Base-by-base conservation (phyloP, 768 basidiomycete genomes). In the Termitomyces sp. region DNA sequence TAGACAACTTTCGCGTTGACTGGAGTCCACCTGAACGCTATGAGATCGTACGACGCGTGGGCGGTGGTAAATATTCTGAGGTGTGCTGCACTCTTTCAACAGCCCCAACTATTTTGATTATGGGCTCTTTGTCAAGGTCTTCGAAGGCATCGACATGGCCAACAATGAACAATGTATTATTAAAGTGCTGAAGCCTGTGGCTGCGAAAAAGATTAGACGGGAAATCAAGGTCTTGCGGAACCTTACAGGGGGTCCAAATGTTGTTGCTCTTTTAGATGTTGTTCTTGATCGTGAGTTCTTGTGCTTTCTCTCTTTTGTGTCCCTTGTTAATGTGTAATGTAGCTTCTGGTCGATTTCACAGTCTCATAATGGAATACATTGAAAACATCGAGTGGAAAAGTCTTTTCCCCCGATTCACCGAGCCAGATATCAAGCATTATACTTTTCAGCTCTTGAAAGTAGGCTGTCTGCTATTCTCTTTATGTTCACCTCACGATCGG, bases 151-250 rank as follows among this genome's bases (percentile, higher is more conserved):
- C 54, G 81, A 87, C 67, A 77, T 78, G 66, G 76, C 75, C 59
- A 81, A 77, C 61, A 72, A 73, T 34, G 80, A 82, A 58, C 77
- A 73, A 55, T 83, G 82, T 64, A 74, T 86, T 61, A 80, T 89
- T 73, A 89, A 89, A 67, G 86, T 89, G 5, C 74, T 89, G 62
- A 89, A 89, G 64, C 87, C 87, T 23, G 86, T 89, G 41, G 85
- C 76, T 69, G 81, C 78, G 68, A 81, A 81, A 73, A 89, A 89
- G 75, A 83, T 88, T 68, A 86, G 86, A 72, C 77, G 87, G 31
- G 87, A 89, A 69, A 84, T 89, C 71, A 88, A 89, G 73, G 83
- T 89, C 57, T 71, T 89, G 48, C 80, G 82, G 58, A 87, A 87
- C 68, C 67, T 89, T 27, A 79, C 83, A 8, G 87, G 87, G 8